Percentiles rank a stretch among this genome's conserved stretches.
These are phyloP conservation scores for Oryza punctata DNA, from an alignment of 176 grass and related monocot genomes.

Conservation along the genomic window DNA sequence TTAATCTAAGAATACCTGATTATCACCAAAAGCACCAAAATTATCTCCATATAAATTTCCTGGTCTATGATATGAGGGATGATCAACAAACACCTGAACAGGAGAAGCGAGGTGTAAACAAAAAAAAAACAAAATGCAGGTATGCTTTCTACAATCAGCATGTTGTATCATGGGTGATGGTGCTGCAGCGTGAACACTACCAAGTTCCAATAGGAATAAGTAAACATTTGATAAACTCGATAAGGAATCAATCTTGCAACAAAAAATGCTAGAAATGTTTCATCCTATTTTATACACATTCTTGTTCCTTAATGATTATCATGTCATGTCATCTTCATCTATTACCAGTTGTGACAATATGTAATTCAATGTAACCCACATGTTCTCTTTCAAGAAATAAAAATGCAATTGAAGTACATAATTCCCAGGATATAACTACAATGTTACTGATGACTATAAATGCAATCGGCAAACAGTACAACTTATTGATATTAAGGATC, in stretches of 20 bases:
- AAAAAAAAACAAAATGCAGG: not conserved
- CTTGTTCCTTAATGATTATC: slow-evolving; percentile 7
- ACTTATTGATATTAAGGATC: not conserved
- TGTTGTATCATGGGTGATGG: not conserved
- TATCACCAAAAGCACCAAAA: slow-evolving; percentile 84
- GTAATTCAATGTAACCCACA: not conserved
- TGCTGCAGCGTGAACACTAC: not conserved
- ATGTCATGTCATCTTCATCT: slow-evolving; percentile 8
- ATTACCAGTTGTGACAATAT: not conserved
- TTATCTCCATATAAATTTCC: slow-evolving; percentile 93
- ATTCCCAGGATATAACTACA: not conserved
- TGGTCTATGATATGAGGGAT: slow-evolving; percentile 81
- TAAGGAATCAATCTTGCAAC: slow-evolving; percentile 7
- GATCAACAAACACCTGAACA: slow-evolving; percentile 90
- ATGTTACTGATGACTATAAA: not conserved
- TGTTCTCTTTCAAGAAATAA: not conserved
- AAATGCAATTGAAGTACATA: not conserved
- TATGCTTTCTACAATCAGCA: not conserved
- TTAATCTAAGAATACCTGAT: slow-evolving; percentile 66
- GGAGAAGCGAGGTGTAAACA: slow-evolving; percentile 8
- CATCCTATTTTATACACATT: not conserved
- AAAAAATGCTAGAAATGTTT: slow-evolving; percentile 1
- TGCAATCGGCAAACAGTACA: not conserved
- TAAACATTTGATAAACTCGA: not conserved
- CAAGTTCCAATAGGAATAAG: not conserved